Evolutionary conservation across 306 rosid species (phyloP), one percentile per base, ranked within the genome.

Genomic region (Gillenia trifoliata): DNA sequence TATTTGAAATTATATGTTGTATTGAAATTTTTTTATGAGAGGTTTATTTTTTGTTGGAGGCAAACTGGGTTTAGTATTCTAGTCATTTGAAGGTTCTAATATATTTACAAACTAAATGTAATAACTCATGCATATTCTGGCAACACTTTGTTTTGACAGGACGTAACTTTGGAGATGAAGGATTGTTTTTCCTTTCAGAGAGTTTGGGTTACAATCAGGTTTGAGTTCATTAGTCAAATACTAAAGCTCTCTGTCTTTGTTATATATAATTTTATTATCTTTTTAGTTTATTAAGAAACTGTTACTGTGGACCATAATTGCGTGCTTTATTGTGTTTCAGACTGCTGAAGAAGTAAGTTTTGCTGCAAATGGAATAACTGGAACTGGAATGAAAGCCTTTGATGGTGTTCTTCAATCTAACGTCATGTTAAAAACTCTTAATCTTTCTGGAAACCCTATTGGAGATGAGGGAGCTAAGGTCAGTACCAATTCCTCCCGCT

Each of bases 391-490:
- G 74, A 94, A 79, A 81, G 97, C 99, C 28, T 91, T 94, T 85
- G 99, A 94, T 80, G 96, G 97, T 19, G 89, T 92, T 87, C 99
- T 94, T 77, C 99, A 90, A 84, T 79, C 96, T 78, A 94, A 92
- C 78, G 76, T 90, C 78, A 83, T 88, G 74, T 89, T 94, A 77
- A 92, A 87, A 83, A 86, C 79, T 72, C 99, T 94, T 63, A 89
- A 94, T 90, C 97, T 94, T 69, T 91, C 99, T 60, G 99, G 99
- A 73, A 94, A 94, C 55, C 93, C 91, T 57, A 79, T 94, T 81
- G 99, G 97, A 83, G 99, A 94, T 83, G 97, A 88, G 73, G 99
- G 99, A 78, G 87, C 77, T 60, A 89, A 94, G 97, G 98, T 91
- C 41, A 66, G 83, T 76, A 66, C 76, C 62, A 78, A 68, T 23